Base-by-base conservation (phyloP, 345 rosid genomes). In the Microthlaspi erraticum region DNA sequence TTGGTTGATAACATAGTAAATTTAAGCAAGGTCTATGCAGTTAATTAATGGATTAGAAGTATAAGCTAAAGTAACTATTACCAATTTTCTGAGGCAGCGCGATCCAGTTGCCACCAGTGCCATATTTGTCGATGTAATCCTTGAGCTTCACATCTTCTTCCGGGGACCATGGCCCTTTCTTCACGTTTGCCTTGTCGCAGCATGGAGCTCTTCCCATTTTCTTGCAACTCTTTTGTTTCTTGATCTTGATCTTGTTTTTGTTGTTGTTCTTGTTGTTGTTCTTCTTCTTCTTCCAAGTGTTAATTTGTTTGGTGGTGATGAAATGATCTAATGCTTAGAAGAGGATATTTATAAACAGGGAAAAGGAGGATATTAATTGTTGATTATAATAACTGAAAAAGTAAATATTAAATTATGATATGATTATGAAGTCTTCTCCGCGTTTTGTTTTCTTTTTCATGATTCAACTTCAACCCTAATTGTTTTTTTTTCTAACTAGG, bases 41-140 rank as follows among this genome's bases (percentile, higher is more conserved):
- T 4, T 60, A 14, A 11, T 6, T 12, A 10, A 0, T 43, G 4
- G 8, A 36, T 20, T 10, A 20, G 5, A 10, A 52, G 17, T 75
- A 11, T 5, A 52, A 17, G 36, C 11, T 32, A 66, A 11, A 37
- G 45, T 13, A 38, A 19, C 8, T 37, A 20, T 32, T 88, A 93
- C 98, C 98, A 73, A 90, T 84, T 76, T 93, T 93, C 68, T 93
- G 97, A 69, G 98, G 97, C 60, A 93, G 96, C 26, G 98, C 97
- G 74, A 93, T 93, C 98, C 98, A 93, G 67, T 93, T 93, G 73
- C 90, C 90, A 42, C 98, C 98, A 39, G 97, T 93, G 10, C 98
- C 98, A 71, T 77, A 64, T 26, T 80, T 78, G 41, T 93, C 93
- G 66, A 93, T 93, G 43, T 87, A 90, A 67, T 86, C 93, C 78